Base-by-base conservation (phyloP, 1,284 basidiomycete species). In the Ustilago trichophora region DNA sequence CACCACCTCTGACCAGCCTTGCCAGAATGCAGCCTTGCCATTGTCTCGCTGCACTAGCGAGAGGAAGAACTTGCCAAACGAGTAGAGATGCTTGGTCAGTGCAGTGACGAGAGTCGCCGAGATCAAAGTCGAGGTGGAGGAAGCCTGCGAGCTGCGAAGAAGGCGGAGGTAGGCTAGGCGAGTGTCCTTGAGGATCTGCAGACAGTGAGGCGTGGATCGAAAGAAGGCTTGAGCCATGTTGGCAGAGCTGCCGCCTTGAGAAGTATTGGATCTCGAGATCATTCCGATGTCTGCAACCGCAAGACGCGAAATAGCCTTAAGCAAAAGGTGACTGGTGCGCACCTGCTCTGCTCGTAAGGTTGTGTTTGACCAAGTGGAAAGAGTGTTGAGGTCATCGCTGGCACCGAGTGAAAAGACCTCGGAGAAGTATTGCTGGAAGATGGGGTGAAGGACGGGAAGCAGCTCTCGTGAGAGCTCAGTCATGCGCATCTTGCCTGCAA, bases 401-500 rank as follows among this genome's bases (percentile, higher is more conserved):
- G 46, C 21, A 11, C 48, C 35, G 7, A 49, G 45, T 2, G 54
- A 57, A 25, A 80, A 75, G 3, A 75, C 74, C 35, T 77, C 74
- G 34, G 53, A 44, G 33, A 80, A 80, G 56, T 74, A 68, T 13
- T 72, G 72, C 31, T 72, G 60, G 34, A 78, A 72, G 51, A 75
- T 75, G 16, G 77, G 72, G 31, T 74, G 73, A 6, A 81, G 66
- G 4, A 54, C 58, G 5, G 78, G 78, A 16, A 81, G 67, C 11
- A 80, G 65, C 35, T 63, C 40, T 10, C 57, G 50, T n/a, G 76
- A 74, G 34, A 81, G 69, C 38, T 79, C 76, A 24, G 78, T 66
- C 78, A 81, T 80, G 24, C 77, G 69, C 50, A 81, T 66, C 55
- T 76, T 78, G 31, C 79, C 78, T 10, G 78, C 74, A 10, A 80